Evolutionary conservation across 2,329 filamentous ascomycete genomes (phyloP).

Genomic region (Penicillium hesseltinei): DNA sequence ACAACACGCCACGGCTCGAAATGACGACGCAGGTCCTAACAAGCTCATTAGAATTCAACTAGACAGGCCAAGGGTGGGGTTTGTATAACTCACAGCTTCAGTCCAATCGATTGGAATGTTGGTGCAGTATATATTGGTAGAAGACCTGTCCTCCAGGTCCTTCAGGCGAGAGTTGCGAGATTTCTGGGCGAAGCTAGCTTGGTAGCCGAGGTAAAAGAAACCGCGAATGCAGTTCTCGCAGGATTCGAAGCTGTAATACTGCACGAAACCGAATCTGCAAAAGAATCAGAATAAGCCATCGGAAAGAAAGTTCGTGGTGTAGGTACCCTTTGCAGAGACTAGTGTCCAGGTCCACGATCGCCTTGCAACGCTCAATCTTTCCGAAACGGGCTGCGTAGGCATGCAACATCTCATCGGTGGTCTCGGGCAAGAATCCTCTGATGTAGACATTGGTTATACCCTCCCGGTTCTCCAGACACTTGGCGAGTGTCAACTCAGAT

Average conservation of each 20-base stretch:
- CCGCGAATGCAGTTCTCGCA: slow-evolving; percentile 96
- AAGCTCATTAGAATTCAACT: slow-evolving; percentile 54
- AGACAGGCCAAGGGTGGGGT: not conserved
- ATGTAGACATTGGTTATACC: slow-evolving; percentile 99
- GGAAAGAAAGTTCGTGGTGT: slow-evolving; percentile 5
- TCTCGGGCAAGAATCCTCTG: slow-evolving; percentile 89
- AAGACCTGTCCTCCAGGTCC: slow-evolving; percentile 82
- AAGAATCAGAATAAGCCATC: slow-evolving; percentile 24
- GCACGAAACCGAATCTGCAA: slow-evolving; percentile 89
- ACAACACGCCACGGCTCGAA: slow-evolving; percentile 63
- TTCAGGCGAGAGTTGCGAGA: slow-evolving; percentile 98
- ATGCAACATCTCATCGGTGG: slow-evolving; percentile 84
- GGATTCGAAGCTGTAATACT: slow-evolving; percentile 81
- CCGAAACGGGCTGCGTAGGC: slow-evolving; percentile 85
- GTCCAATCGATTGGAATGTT: slow-evolving; percentile 91
- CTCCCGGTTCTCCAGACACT: slow-evolving; percentile 89
- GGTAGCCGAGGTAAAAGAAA: slow-evolving; percentile 91
- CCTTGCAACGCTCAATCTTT: slow-evolving; percentile 93
- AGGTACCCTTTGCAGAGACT: slow-evolving; percentile 92
- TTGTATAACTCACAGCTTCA: slow-evolving; percentile 66
- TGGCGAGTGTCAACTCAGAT: slow-evolving; percentile 84
- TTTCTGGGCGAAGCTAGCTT: slow-evolving; percentile 97
- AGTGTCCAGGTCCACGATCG: slow-evolving; percentile 92
- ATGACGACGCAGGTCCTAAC: slow-evolving; percentile 69
- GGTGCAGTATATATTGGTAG: slow-evolving; percentile 96